A percentile compares a stretch with the other conserved stretches of the same genome.
These are phyloP conservation scores for Scutellaria galericulata DNA, from an alignment of 257 asterid species.

Conservation along the genomic window DNA sequence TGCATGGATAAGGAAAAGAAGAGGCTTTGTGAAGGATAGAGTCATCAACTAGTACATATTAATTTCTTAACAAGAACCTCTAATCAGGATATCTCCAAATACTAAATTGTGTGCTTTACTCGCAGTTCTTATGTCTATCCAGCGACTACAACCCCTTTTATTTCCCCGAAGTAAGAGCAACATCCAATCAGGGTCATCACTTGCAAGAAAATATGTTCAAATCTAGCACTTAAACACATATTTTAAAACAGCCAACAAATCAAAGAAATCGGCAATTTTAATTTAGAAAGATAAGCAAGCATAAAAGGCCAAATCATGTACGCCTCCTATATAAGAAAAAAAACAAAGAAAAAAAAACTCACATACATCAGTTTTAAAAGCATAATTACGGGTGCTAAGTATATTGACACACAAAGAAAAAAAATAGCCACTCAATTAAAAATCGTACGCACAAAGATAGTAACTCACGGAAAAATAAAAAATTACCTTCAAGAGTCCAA, in stretches of 20 bases:
- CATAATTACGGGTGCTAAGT: not conserved
- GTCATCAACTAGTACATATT: constrained; percentile 23
- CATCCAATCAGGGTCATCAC: not conserved
- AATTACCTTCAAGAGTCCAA: constrained; percentile 86
- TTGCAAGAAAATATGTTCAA: not conserved
- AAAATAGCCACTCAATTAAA: not conserved
- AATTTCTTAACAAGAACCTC: constrained; percentile 12
- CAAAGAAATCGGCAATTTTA: constrained; percentile 4
- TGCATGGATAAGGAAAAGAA: constrained; percentile 13
- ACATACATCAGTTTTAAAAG: not conserved
- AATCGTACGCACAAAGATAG: not conserved
- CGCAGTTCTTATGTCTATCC: not conserved
- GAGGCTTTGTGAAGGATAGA: constrained; percentile 24
- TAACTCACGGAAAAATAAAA: constrained; percentile 1
- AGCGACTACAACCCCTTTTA: constrained; percentile 18
- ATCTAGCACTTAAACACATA: not conserved
- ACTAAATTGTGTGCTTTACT: not conserved
- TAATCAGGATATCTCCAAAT: constrained; percentile 18
- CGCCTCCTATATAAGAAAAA: not conserved
- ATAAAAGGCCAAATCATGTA: not conserved
- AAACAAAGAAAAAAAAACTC: not conserved
- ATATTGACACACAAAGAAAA: not conserved
- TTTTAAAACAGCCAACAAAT: not conserved
- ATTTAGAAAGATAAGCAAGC: constrained; percentile 22
- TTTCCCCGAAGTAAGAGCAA: not conserved